Base-by-base conservation (phyloP, 768 basidiomycete species). In the Paxillus rubicundulus region DNA sequence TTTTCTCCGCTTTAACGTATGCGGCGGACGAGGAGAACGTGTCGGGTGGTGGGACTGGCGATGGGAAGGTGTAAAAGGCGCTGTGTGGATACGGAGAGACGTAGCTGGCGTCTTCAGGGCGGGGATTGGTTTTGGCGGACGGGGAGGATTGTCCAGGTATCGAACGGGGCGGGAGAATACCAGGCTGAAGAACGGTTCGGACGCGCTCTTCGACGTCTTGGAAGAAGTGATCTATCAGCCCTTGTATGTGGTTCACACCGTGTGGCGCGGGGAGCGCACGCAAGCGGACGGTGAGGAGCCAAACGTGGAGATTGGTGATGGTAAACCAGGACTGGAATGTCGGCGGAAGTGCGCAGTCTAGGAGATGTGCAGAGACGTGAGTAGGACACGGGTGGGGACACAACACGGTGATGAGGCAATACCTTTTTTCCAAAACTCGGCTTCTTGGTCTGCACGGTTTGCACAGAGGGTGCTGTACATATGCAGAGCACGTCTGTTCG, bases 291-390 rank as follows among this genome's bases (percentile, higher is more conserved):
- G 87, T 87, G 45, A 95, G 82, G 58, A 98, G 76, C 88, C 94
- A 95, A 44, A 98, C 76, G 70, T 98, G 93, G 27, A 98, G 77
- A 58, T 95, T 93, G 27, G 92, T 92, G 46, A 97, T 73, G 4
- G 90, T 91, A 72, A 98, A 98, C 90, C 94, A 98, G 14, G 96
- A 91, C 63, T 98, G 95, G 70, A 96, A 97, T 0, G 96, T 97
- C 12, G 87, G 87, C 9, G 95, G 93, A 6, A 98, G 78, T 53
- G 77, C 77, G 62, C 90, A 96, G 54, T 82, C 95, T 97, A 38
- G 4, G 13, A 61, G 0, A 18, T 5, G 17, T 2, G 16, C 17
- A 38, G 48, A 49, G 32, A 50, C 27, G 47, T 39, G 47, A 53
- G 32, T 2, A 16, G 55, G 28, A 47, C 45, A 41, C 2, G 24